Base-by-base conservation (phyloP, 176 grass and related monocot genomes). In the Aegilops sharonensis region DNA sequence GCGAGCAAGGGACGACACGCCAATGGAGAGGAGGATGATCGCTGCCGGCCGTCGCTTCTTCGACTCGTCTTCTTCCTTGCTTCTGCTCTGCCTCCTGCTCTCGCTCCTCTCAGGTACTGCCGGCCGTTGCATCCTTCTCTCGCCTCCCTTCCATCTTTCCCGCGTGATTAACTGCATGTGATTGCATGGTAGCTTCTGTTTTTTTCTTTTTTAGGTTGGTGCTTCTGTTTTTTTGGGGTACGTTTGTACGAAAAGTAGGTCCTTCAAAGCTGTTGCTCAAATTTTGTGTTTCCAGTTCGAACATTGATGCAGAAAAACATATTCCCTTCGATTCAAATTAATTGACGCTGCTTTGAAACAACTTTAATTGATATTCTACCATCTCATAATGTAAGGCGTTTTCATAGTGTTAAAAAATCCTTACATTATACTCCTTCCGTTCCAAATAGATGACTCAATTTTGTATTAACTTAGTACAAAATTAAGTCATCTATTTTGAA, bases 1-100 rank as follows among this genome's bases (percentile, higher is more conserved):
- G 21, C 3, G 70, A 81, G 78, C 37, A 56, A 47, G 10, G 75
- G 66, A 52, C 66, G 32, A 40, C 78, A 79, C 54, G 18, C 54
- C 54, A 57, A 57, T 21, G 54, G 54, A 57, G 54, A 57, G 18
- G 18, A 57, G 6, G 54, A 57, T 57, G 54, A 57, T 17, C 54
- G 18, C 11, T 45, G 54, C 54, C 54, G 54, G 18, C 54, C 6
- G 18, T 21, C 18, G 54, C 63, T 9, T 85, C 42, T 30, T 23
- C 25, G 24, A 37, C 21, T 61, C 45, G 30, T 88, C 42, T 68
- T 3, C 25, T 24, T 50, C n/a, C 78, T 80, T 64, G 43, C 48
- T 85, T 21, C 83, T 43, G 74, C 35, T 88, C 78, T 83, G 61
- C 80, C 42, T 83, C 84, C 64, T 43, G 11, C 84, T 90, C 50